Percentiles rank a stretch among this genome's conserved stretches.
phyloP scores from a whole-genome alignment of 2,329 filamentous ascomycete species.

The Ophiostoma novo-ulmi region DNA sequence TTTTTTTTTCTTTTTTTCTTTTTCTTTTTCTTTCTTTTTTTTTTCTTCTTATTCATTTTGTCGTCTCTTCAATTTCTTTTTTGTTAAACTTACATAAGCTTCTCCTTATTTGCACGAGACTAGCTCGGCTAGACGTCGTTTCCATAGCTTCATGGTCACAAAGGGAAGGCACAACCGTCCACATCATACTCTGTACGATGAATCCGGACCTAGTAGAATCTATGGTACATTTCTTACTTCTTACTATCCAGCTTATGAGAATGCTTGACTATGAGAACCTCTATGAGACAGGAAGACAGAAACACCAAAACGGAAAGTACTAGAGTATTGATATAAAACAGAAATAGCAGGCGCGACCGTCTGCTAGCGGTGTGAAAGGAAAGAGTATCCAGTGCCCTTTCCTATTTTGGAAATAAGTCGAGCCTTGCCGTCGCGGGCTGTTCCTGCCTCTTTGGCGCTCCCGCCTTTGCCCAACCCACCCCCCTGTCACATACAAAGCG shows the following conservation, averaged over 20 bases:
- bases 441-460: slow-evolving; percentile 15
- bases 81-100: background rate
- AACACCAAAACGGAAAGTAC: background rate
- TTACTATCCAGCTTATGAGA: background rate
- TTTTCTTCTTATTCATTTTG: background rate
- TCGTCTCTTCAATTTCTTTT: background rate
- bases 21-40: background rate
- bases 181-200: background rate
- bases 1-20: slow-evolving; percentile 11
- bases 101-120: background rate
- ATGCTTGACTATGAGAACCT: background rate
- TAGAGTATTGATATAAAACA: background rate
- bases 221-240: background rate
- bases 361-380: background rate
- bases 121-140: slow-evolving; percentile 4
- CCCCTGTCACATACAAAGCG: background rate
- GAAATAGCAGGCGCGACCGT: background rate
- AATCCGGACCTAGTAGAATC: background rate
- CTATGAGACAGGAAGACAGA: background rate
- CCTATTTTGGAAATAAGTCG: background rate
- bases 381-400: background rate
- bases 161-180: slow-evolving; percentile 8
- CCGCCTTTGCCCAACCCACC: slow-evolving; percentile 6
- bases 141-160: background rate
- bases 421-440: slow-evolving; percentile 13